Evolutionary conservation across 805 yeast species (phyloP).

Genomic region (Candida wancherniae): DNA sequence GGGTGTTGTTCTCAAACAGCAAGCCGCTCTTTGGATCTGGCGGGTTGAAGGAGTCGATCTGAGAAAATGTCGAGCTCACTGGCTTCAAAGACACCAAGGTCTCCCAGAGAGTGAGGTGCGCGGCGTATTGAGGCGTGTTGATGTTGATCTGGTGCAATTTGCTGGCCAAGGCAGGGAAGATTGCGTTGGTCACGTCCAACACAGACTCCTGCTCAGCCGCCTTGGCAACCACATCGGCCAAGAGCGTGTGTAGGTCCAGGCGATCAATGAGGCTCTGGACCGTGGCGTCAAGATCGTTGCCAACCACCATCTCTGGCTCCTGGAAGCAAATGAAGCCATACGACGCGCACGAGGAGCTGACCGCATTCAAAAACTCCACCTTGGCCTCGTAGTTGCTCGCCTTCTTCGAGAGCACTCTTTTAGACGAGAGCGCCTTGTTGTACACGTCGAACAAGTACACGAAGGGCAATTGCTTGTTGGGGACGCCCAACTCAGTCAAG

Average conservation of each 20-base stretch:
- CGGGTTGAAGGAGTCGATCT: constrained; percentile 51
- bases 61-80: constrained; percentile 57
- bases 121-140: constrained; percentile 48
- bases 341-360: constrained; percentile 47
- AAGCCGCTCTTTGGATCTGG: constrained; percentile 40
- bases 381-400: constrained; percentile 36
- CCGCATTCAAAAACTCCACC: constrained; percentile 40
- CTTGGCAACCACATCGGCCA: constrained; percentile 52
- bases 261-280: constrained; percentile 23
- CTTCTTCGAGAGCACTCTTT: constrained; percentile 40
- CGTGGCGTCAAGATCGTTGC: constrained; percentile 31
- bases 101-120: constrained; percentile 53
- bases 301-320: constrained; percentile 57
- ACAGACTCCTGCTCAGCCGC: constrained; percentile 65
- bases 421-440: constrained; percentile 35
- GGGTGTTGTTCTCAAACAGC: constrained; percentile 54
- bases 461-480: constrained; percentile 34
- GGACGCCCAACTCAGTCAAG: constrained; percentile 51
- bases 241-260: constrained; percentile 26
- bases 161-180: constrained; percentile 43
- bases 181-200: constrained; percentile 52
- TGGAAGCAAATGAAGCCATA: constrained; percentile 68
- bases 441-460: constrained; percentile 46
- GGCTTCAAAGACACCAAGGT: constrained; percentile 53
- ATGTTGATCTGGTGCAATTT: constrained; percentile 38